Conservation (phyloP, 2,329 filamentous ascomycete genomes). For the Fusarium floridanum region DNA sequence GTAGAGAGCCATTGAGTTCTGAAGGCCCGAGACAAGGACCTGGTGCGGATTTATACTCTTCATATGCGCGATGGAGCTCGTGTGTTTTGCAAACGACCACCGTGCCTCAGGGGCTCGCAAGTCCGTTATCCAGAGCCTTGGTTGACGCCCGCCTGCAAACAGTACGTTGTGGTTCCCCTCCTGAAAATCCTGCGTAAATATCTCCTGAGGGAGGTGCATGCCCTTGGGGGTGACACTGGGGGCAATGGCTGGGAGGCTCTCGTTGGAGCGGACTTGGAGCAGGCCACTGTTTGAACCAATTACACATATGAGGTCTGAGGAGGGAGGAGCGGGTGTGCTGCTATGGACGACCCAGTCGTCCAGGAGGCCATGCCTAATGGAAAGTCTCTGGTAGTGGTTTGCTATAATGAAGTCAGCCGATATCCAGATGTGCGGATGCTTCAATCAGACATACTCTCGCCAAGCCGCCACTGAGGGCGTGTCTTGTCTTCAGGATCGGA, state of each 20-base stretch:
- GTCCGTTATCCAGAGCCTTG: slow-evolving; percentile 61
- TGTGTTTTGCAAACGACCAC: slow-evolving; percentile 52
- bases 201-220: slow-evolving; percentile 49
- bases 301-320: slow-evolving; percentile 58
- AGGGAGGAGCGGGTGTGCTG: slow-evolving; percentile 57
- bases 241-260: slow-evolving; percentile 52
- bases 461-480: slow-evolving; percentile 55
- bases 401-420: slow-evolving; percentile 38
- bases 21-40: slow-evolving; percentile 66
- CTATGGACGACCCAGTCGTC: slow-evolving; percentile 54
- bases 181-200: slow-evolving; percentile 65
- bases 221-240: slow-evolving; percentile 38
- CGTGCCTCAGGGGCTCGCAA: slow-evolving; percentile 53
- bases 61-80: slow-evolving; percentile 63
- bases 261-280: slow-evolving; percentile 51
- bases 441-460: slow-evolving; percentile 47
- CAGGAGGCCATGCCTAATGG: slow-evolving; percentile 43
- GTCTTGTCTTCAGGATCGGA: slow-evolving; percentile 43
- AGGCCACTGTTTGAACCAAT: slow-evolving; percentile 65
- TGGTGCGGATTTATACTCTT: slow-evolving; percentile 62
- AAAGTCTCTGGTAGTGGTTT: slow-evolving; percentile 50
- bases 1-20: slow-evolving; percentile 65
- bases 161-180: slow-evolving; percentile 58
- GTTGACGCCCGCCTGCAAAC: slow-evolving; percentile 65
- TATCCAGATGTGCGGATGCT: not conserved